A percentile compares a stretch with the other conserved stretches of the same genome.
Conservation (phyloP, 2,329 filamentous ascomycete species). For the Botryosphaeria agaves region DNA sequence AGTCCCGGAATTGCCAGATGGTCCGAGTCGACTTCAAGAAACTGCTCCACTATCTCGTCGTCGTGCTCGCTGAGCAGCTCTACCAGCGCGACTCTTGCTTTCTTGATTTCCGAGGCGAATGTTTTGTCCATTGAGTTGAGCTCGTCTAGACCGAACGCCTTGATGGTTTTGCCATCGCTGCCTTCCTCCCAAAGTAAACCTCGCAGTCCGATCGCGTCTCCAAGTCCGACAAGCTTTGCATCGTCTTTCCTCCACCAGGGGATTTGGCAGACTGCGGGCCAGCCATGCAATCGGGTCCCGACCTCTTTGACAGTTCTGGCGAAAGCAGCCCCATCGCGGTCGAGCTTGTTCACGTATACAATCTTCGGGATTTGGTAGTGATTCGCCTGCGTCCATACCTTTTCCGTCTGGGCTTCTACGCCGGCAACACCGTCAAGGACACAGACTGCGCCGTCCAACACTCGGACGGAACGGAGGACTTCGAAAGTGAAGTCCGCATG, state of each 20-base stretch:
- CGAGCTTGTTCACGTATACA: conserved; percentile 70
- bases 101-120: conserved; percentile 50
- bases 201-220: conserved; percentile 61
- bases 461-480: conserved; percentile 74
- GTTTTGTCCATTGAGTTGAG: conserved; percentile 29
- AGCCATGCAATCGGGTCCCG: conserved; percentile 58
- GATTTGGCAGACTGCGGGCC: conserved; percentile 85
- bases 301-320: conserved; percentile 74
- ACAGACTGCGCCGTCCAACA: conserved; percentile 81
- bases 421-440: conserved; percentile 85
- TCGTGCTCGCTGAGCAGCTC: conserved; percentile 81
- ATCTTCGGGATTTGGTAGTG: conserved; percentile 72
- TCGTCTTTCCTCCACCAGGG: conserved; percentile 72
- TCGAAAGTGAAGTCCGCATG: conserved; percentile 98
- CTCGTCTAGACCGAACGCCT: conserved; percentile 37
- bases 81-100: conserved; percentile 59
- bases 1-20: conserved; percentile 46
- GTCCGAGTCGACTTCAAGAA: conserved; percentile 61
- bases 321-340: conserved; percentile 69
- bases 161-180: conserved; percentile 45
- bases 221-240: conserved; percentile 64
- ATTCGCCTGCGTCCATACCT: conserved; percentile 85
- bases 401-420: conserved; percentile 92
- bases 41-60: conserved; percentile 68
- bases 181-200: conserved; percentile 57